Evolutionary conservation across 176 grass and related monocot genomes (phyloP), one percentile per base, ranked within the genome.

Genomic region (Cenchrus purpureus): DNA sequence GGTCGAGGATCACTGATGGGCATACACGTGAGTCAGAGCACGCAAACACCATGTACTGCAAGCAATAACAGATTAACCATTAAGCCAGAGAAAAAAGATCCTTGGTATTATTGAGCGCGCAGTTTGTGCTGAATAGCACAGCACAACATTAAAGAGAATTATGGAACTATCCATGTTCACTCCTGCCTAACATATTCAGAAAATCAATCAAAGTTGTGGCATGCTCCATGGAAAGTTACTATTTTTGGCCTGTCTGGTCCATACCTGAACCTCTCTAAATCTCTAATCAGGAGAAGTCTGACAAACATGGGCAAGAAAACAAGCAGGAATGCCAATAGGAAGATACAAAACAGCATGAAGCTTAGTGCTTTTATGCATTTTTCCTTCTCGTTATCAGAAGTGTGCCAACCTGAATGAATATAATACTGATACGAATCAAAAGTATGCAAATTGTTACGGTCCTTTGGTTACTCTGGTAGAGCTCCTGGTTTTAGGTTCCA

Each of bases 41-140:
- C 7, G 92, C 88, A 57, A 97, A 97, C 82, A 97, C 90, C 95
- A 94, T 92, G 84, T 91, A 97, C 90, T 94, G 87, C 77, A 86
- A 76, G 59, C 7, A 87, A 82, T 29, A 74, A 80, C 10, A 49
- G 55, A 74, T 50, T 84, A 68, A 76, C 12, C 53, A 69, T 7
- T 52, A 57, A 81, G 2, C 12, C 48, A 80, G 64, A 68, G 16
- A 13, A 28, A 78, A 53, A 75, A 29, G 8, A 34, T 34, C 34
- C 34, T 34, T 34, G 34, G 25, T 31, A 64, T 64, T 31, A 64
- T 64, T 31, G 25, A 64, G 13, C n/a, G 10, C 20, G 10, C 58
- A 61, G 8, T 25, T 22, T 61, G 9, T 61, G 58, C 61, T 64
- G 22, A 25, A 31, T 64, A 25, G 60, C 70, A 73, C 22, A 29